Conservation (phyloP, 1,284 basidiomycete species). For the Phaffia rhodozyma region DNA sequence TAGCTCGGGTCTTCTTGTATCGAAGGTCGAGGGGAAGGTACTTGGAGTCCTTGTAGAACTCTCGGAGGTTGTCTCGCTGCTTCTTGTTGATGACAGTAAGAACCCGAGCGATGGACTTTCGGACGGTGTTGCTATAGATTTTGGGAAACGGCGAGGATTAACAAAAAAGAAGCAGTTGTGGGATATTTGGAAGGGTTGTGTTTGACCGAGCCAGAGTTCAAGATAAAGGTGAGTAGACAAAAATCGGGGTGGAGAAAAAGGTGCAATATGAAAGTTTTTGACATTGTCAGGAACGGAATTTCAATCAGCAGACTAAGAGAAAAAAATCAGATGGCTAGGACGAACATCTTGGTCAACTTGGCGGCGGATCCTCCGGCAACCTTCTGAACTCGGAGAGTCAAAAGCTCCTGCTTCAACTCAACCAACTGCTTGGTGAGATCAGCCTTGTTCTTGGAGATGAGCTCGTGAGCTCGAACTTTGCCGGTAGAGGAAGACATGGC, state of each 20-base stretch:
- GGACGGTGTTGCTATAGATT: conserved; percentile 68
- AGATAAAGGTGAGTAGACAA: not conserved
- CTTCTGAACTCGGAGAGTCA: conserved; percentile 91
- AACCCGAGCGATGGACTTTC: conserved; percentile 98
- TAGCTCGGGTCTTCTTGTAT: conserved; percentile 95
- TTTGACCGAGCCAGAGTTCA: not conserved
- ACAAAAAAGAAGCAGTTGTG: not conserved
- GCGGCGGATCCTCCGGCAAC: conserved; percentile 90
- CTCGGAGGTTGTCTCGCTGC: conserved; percentile 88
- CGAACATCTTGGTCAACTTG: conserved; percentile 96
- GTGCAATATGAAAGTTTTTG: not conserved
- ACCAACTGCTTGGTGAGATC: conserved; percentile 90
- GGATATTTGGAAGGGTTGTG: not conserved
- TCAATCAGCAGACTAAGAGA: not conserved
- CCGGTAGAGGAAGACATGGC: conserved; percentile 18
- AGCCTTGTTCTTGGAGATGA: conserved; percentile 68
- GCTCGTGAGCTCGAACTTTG: conserved; percentile 19
- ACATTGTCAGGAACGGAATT: not conserved
- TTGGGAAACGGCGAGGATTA: not conserved
- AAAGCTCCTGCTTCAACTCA: conserved; percentile 94
- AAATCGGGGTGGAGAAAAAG: not conserved
- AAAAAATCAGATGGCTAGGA: conserved; percentile 18
- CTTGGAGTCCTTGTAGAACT: conserved; percentile 91
- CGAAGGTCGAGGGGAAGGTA: conserved; percentile 93
- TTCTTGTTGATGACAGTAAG: conserved; percentile 99